phyloP scores from a whole-genome alignment of 2,329 filamentous ascomycete species.

The Pyricularia sp. region DNA sequence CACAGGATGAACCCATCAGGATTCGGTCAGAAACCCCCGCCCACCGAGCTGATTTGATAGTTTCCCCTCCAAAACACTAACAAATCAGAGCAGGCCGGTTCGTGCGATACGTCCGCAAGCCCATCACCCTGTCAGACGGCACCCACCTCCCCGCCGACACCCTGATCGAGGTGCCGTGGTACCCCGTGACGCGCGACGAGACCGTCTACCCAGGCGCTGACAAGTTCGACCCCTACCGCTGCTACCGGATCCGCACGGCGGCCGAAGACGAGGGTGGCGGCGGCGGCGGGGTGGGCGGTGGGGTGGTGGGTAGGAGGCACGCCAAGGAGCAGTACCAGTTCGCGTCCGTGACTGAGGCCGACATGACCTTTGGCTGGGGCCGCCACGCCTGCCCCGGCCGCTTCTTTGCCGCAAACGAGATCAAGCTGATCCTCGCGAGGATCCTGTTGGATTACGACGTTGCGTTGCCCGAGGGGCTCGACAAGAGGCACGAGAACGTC shows the following conservation, averaged over 20 bases:
- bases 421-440: slow-evolving; percentile 30
- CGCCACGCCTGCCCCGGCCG: slow-evolving; percentile 35
- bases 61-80: not conserved
- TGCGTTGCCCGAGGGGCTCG: slow-evolving; percentile 22
- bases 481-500: not conserved
- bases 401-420: slow-evolving; percentile 35
- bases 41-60: no score
- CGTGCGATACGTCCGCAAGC: slow-evolving; percentile 30
- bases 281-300: no score
- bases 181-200: not conserved
- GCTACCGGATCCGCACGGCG: slow-evolving; percentile 31
- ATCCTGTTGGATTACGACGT: slow-evolving; percentile 31
- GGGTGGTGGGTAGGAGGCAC: no score
- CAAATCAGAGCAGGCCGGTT: not conserved
- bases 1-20: slow-evolving; percentile 20
- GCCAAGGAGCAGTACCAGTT: slow-evolving; percentile 19
- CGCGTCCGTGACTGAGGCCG: slow-evolving; percentile 26
- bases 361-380: slow-evolving; percentile 34
- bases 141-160: slow-evolving; percentile 29
- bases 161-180: not conserved
- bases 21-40: slow-evolving; percentile 7
- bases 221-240: slow-evolving; percentile 36
- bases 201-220: not conserved
- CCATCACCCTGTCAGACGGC: slow-evolving; percentile 31
- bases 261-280: slow-evolving; percentile 23